Evolutionary conservation across 805 yeast genomes (phyloP).

Genomic region (Zygoascus biomembranicola): DNA sequence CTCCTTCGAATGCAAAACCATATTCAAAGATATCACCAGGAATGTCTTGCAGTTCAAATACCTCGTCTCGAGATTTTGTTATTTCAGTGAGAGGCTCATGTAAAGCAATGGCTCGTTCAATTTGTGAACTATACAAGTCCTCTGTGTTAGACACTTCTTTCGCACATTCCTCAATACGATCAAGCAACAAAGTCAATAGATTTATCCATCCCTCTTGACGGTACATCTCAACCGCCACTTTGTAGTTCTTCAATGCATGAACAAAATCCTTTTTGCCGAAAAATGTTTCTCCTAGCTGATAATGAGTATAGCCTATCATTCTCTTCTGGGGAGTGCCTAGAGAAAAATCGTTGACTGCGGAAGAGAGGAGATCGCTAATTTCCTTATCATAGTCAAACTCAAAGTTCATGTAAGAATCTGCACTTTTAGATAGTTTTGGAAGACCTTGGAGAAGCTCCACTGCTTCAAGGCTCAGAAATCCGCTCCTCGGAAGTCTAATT

Average conservation of each 20-base stretch:
- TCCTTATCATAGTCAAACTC: slow-evolving; percentile 11
- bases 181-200: slow-evolving; percentile 29
- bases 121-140: not conserved
- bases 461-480: slow-evolving; percentile 15
- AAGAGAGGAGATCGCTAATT: slow-evolving; percentile 8
- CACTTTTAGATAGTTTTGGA: slow-evolving; percentile 1
- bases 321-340: slow-evolving; percentile 31
- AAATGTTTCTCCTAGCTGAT: slow-evolving; percentile 45
- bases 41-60: not conserved
- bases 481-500: slow-evolving; percentile 16
- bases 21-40: slow-evolving; percentile 8
- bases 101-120: not conserved
- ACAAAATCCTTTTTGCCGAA: slow-evolving; percentile 28
- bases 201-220: slow-evolving; percentile 36
- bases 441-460: slow-evolving; percentile 8
- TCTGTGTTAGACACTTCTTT: slow-evolving; percentile 7
- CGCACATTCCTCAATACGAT: slow-evolving; percentile 33
- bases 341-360: slow-evolving; percentile 17
- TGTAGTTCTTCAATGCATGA: slow-evolving; percentile 36
- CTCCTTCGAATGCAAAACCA: slow-evolving; percentile 13
- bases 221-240: slow-evolving; percentile 32
- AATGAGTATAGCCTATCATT: slow-evolving; percentile 36
- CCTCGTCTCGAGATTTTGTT: not conserved
- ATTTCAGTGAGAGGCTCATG: not conserved
- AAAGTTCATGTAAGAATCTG: slow-evolving; percentile 16